phyloP scores from a whole-genome alignment of 164 flowering plant species.

The Kalanchoe fedtschenkoi region DNA sequence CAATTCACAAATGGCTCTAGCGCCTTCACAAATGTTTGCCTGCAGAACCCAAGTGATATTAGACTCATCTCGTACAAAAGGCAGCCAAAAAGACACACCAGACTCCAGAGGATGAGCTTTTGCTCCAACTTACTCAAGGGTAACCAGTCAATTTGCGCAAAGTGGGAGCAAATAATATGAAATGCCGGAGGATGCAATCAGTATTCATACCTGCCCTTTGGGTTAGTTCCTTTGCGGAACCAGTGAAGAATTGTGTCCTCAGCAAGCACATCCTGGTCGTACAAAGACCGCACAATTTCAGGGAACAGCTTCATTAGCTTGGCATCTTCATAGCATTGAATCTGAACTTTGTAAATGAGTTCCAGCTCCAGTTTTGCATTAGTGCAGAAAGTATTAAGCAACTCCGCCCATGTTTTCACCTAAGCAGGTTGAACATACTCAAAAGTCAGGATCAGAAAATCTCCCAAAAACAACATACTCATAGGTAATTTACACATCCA shows the following conservation, averaged over 20 bases:
- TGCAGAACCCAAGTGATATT: slow-evolving; percentile 12
- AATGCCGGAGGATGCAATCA: not conserved
- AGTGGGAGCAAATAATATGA: not conserved
- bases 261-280: slow-evolving; percentile 93
- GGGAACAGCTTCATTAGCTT: slow-evolving; percentile 96
- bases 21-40: slow-evolving; percentile 86
- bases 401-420: slow-evolving; percentile 92
- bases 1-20: slow-evolving; percentile 91
- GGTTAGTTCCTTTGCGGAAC: slow-evolving; percentile 89
- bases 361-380: slow-evolving; percentile 89
- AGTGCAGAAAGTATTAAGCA: slow-evolving; percentile 75
- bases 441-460: not conserved
- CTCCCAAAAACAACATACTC: not conserved
- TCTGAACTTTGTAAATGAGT: slow-evolving; percentile 88
- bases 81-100: not conserved
- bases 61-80: not conserved
- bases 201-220: slow-evolving; percentile 77
- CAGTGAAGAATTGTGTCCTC: slow-evolving; percentile 94
- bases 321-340: slow-evolving; percentile 95
- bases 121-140: not conserved
- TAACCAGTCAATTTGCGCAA: not conserved
- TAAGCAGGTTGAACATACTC: slow-evolving; percentile 12
- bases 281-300: slow-evolving; percentile 79
- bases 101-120: no score
- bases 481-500: not conserved